Percentiles rank a stretch among this genome's conserved stretches.
These are phyloP conservation scores for Letharia lupina DNA, from an alignment of 495 filamentous ascomycete species.

Conservation along the genomic window DNA sequence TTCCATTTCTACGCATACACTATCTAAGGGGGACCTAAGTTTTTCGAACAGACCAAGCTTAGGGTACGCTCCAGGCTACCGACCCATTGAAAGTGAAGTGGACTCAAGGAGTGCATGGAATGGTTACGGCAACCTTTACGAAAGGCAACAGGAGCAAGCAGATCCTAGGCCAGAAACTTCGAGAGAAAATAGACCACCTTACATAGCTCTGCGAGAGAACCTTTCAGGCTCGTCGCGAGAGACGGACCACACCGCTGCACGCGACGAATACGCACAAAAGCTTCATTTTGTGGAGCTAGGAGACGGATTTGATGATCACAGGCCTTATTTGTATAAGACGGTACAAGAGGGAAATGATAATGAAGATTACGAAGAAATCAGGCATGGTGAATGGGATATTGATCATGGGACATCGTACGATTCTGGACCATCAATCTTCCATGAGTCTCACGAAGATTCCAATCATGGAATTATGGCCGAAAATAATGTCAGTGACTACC, in stretches of 20 bases:
- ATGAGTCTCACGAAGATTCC: background rate
- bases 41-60: background rate
- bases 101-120: constrained; percentile 18
- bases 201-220: background rate
- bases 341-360: background rate
- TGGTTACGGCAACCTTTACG: constrained; percentile 16
- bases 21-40: background rate
- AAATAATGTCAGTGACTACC: background rate
- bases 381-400: background rate
- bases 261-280: background rate
- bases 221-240: background rate
- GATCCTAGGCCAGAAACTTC: background rate
- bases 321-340: background rate
- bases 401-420: background rate
- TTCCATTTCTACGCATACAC: background rate
- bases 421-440: background rate
- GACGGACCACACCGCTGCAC: background rate
- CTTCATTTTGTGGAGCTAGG: background rate
- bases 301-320: background rate
- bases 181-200: background rate
- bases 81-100: background rate
- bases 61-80: too few relatives aligned
- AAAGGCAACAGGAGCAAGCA: constrained; percentile 9
- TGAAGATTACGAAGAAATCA: background rate
- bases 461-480: background rate